phyloP scores from a whole-genome alignment of 1,139 yeast species.

The Sugiyamaella pinicola region DNA sequence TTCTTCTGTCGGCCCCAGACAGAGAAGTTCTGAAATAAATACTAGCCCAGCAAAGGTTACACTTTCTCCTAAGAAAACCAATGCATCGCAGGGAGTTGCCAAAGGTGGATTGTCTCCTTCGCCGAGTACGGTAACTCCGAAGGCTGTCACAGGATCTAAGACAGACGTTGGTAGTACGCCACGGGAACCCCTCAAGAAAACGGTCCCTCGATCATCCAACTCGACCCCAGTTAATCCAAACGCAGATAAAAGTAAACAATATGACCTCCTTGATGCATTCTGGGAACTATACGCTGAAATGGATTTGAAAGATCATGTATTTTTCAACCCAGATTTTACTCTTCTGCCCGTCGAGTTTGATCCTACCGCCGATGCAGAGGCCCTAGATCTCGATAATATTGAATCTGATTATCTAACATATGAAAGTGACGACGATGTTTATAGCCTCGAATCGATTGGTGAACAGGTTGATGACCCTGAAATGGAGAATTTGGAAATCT shows the following conservation, averaged over 20 bases:
- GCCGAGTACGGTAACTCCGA: background rate
- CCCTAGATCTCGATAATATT: conserved; percentile 11
- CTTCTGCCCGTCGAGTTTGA: conserved; percentile 8
- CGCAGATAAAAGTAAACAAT: background rate
- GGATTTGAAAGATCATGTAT: conserved; percentile 21
- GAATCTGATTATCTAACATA: conserved; percentile 13
- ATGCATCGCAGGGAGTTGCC: too few species aligned
- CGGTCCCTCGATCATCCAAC: background rate
- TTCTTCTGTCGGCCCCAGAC: too few species aligned
- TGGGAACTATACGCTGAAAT: conserved; percentile 18
- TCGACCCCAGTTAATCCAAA: background rate
- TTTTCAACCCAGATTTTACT: conserved; percentile 15
- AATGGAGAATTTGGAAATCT: background rate
- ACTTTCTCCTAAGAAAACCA: too few species aligned
- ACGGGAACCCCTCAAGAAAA: background rate
- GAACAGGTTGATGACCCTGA: conserved; percentile 3
- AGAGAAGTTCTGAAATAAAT: too few species aligned
- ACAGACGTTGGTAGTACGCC: background rate
- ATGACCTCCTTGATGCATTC: conserved; percentile 12
- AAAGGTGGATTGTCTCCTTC: too few species aligned
- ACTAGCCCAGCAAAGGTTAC: too few species aligned
- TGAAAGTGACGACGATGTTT: conserved; percentile 2
- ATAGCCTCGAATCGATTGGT: conserved; percentile 4
- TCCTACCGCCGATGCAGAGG: conserved; percentile 2
- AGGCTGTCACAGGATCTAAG: background rate